Base-by-base conservation (phyloP, 305 asterid species). In the Fraxinus baroniana region DNA sequence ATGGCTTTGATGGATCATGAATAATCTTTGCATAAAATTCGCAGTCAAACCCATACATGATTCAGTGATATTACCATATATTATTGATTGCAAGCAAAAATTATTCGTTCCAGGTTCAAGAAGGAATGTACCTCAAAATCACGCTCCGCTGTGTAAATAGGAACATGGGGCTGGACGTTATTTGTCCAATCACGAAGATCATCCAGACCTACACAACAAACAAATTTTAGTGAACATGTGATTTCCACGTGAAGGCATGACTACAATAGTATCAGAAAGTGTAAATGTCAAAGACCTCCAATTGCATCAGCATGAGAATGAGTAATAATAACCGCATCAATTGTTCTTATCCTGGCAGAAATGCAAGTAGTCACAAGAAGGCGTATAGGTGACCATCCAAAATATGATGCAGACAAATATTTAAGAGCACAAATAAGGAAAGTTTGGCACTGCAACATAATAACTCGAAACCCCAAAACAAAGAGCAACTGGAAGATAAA, bases 271-370 rank as follows among this genome's bases (percentile, higher is more conserved):
- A 82, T 82, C 60, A 74, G 82, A 83, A 79, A 71, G 90, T 83
- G 83, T 88, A 83, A 84, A 87, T 82, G 87, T 81, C 86, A 91
- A 91, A 91, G 93, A 95, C 99, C 99, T 95, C 98, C 99, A 84
- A 93, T 96, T 86, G 99, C 98, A 93, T 96, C 98, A 91, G 99
- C 99, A 93, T 96, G 99, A 88, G 98, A 96, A 92, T 96, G 98
- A 86, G 99, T 96, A 85, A 96, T 91, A 84, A 96, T 82, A 88
- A 96, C 99, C 84, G 98, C 98, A 88, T 96, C 98, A 86, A 96
- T 81, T 83, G 90, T 88, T 92, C 98, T 91, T 91, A 94, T 90
- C 98, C 99, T 96, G 99, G 86, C 87, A 91, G 89, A 91, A 87
- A 89, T 87, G 78, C 62, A 87, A 90, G 88, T 78, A 57, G 89